phyloP scores from a whole-genome alignment of 441 rosid genomes.

The Corymbia citriodora region DNA sequence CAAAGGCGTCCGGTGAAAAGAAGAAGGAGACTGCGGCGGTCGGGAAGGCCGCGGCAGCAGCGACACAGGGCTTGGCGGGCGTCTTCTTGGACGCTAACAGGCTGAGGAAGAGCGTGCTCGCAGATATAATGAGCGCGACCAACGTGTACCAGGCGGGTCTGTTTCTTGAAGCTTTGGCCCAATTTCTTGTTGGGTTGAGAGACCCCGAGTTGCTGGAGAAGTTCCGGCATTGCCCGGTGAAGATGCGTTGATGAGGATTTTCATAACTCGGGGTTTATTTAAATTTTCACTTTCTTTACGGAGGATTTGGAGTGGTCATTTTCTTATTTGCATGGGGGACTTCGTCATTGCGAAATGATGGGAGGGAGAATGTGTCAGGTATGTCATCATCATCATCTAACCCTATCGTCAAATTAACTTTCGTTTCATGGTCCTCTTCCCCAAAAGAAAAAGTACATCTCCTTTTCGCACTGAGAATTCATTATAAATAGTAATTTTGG shows the following conservation, averaged over 20 bases:
- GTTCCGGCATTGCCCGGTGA: conserved; percentile 25
- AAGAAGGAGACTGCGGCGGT: conserved; percentile 11
- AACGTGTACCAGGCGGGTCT: conserved; percentile 58
- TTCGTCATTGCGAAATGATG: neutral
- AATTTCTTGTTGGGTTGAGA: conserved; percentile 69
- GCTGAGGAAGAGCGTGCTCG: conserved; percentile 53
- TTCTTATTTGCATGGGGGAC: neutral
- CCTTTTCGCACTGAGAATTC: neutral
- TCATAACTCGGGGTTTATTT: neutral
- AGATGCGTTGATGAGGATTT: conserved; percentile 1
- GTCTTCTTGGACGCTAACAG: conserved; percentile 64
- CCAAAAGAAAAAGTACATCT: neutral
- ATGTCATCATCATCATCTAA: neutral
- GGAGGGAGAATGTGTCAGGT: neutral
- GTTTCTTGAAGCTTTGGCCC: conserved; percentile 72
- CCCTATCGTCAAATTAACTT: neutral
- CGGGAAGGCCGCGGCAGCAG: conserved; percentile 37
- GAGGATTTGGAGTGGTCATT: neutral
- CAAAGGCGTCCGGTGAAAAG: neutral
- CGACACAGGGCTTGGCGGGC: conserved; percentile 52
- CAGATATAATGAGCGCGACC: conserved; percentile 54
- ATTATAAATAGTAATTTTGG: neutral
- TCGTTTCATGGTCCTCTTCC: neutral
- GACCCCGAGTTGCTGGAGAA: conserved; percentile 37
- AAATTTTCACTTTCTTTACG: neutral